Base-by-base conservation (phyloP, 495 filamentous ascomycete species). In the Tuber indicum region DNA sequence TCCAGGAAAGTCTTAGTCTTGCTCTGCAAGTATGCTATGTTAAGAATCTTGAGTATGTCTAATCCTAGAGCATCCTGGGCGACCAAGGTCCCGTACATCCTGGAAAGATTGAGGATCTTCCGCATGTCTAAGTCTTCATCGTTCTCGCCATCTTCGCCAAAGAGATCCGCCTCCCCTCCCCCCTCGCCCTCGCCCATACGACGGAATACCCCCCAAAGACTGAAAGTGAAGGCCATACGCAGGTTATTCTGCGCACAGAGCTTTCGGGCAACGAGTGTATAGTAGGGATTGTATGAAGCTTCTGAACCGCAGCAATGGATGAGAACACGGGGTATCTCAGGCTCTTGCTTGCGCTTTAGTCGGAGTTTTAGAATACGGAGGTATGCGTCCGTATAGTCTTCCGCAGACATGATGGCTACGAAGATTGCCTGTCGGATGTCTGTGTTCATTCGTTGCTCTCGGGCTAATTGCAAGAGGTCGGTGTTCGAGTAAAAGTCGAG, bases 361-460 rank as follows among this genome's bases (percentile, higher is more conserved):
- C 89, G 89, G 39, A 99, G 88, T 80, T 96, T 97, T 76, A 91
- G 85, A 3, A 98, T 86, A 14, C 92, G 90, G 5, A 89, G 82
- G 78, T 93, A 89, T 0, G 94, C 96, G 83, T 98, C 93, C 76
- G 92, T 89, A 84, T 88, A 94, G 83, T 98, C 95, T 6, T 87
- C 87, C 4, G 94, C 93, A n/a, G 92, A 94, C 87, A 97, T 91
- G 77, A 98, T 89, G 45, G 93, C 89, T 39, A 96, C 88, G 83
- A 98, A 99, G 76, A 99, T 97, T 12, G 93, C 93, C 46, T 94
- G 91, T 41, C 96, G 91, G 62, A 97, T 88, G 79, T 95, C 92
- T 0, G 96, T 98, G 84, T 98, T 98, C 93, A 99, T 97, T 16
- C 93, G 89, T 71, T 97, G 92, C 74, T 93, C 89, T 76, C 88